phyloP scores from a whole-genome alignment of 352 stramenopile species.

The Thalassiosira hispida region DNA sequence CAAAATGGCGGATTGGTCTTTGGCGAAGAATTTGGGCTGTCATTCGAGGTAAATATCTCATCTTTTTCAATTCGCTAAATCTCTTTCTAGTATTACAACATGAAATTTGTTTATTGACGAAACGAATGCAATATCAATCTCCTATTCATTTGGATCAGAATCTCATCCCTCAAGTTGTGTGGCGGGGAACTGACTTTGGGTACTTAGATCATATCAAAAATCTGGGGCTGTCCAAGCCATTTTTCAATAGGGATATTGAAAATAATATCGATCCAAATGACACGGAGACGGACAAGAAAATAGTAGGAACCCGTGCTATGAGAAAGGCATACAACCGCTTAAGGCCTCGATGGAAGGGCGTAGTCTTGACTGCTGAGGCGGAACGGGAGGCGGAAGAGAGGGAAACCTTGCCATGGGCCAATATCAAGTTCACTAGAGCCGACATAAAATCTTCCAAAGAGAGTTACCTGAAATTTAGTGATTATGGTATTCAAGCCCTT shows the following conservation, averaged over 20 bases:
- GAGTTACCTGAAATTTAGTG: neutral
- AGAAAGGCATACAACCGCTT: neutral
- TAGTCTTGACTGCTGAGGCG: slow-evolving; percentile 16
- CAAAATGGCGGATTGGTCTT: no score
- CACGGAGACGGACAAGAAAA: neutral
- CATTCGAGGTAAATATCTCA: no score
- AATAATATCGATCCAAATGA: slow-evolving; percentile 7
- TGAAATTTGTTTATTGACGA: no score
- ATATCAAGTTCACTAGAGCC: slow-evolving; percentile 31
- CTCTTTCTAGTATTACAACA: neutral
- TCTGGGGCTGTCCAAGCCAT: neutral
- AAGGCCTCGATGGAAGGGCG: slow-evolving; percentile 11
- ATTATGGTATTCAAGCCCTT: neutral
- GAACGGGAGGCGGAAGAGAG: slow-evolving; percentile 18
- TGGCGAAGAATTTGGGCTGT: no score
- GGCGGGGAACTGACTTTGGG: slow-evolving; percentile 21
- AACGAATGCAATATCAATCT: neutral
- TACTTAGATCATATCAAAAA: slow-evolving; percentile 8
- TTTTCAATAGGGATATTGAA: slow-evolving; percentile 5
- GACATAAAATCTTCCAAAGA: neutral
- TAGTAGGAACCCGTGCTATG: neutral
- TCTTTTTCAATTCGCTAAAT: no score
- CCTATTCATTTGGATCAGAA: neutral
- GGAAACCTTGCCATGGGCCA: slow-evolving; percentile 9
- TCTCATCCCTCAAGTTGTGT: slow-evolving; percentile 26